Conservation (phyloP, 108 stramenopile genomes). For the Schizochytrium sp. region DNA sequence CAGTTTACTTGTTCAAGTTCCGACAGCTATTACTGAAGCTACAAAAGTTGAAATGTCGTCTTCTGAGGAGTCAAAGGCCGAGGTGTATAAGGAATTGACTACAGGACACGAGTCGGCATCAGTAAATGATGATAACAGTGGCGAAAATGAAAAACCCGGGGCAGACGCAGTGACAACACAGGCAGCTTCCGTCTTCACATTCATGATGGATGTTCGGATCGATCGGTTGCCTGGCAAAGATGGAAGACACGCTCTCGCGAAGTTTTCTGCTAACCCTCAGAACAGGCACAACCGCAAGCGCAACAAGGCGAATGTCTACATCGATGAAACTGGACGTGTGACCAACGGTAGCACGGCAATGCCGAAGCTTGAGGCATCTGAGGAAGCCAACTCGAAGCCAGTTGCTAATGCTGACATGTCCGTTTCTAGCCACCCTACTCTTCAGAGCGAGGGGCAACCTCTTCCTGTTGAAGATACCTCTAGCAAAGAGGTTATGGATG, state of each 20-base stretch:
- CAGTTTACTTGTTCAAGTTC: constrained; percentile 59
- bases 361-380: neutral
- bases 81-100: neutral
- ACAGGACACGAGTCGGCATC: no score
- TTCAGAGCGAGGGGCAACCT: no score
- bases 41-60: neutral
- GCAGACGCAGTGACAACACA: neutral
- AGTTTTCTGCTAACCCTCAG: constrained; percentile 32
- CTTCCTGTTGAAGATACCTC: no score
- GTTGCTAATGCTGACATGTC: no score
- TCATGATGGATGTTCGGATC: constrained; percentile 59
- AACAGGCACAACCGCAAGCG: neutral
- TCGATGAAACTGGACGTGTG: constrained; percentile 60
- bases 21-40: neutral
- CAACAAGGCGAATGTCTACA: constrained; percentile 62
- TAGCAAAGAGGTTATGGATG: no score
- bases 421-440: no score
- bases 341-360: neutral
- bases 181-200: neutral
- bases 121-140: neutral
- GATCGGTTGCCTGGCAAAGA: constrained; percentile 62
- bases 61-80: neutral
- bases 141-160: neutral
- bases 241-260: constrained; percentile 49
- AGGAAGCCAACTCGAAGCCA: neutral